phyloP scores from a whole-genome alignment of 371 early-diverging fungal genomes.

The Mortierella sp. region DNA sequence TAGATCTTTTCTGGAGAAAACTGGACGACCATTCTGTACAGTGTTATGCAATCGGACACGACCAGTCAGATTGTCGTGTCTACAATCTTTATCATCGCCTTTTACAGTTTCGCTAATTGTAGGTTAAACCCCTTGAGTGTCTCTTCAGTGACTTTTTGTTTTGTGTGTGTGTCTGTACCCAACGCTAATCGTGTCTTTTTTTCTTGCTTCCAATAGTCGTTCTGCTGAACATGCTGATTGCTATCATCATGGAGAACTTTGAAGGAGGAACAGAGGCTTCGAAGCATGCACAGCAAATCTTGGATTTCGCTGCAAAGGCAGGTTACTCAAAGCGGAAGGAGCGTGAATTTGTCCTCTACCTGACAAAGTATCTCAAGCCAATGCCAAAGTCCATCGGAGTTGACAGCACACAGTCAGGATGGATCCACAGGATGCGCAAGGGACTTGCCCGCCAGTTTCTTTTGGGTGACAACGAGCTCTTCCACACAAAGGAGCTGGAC shows the following conservation, averaged over 20 bases:
- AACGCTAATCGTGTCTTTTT: background rate
- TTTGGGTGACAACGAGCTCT: constrained; percentile 47
- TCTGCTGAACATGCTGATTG: constrained; percentile 75
- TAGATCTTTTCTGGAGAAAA: constrained; percentile 79
- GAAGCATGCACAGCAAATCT: constrained; percentile 68
- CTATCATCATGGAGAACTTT: constrained; percentile 77
- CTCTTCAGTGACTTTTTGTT: background rate
- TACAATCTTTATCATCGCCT: constrained; percentile 70
- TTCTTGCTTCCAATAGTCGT: constrained; percentile 55
- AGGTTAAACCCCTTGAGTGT: constrained; percentile 33
- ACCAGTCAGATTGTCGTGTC: constrained; percentile 61
- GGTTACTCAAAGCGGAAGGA: constrained; percentile 51
- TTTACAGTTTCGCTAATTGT: constrained; percentile 79
- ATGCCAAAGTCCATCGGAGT: constrained; percentile 64
- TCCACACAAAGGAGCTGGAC: constrained; percentile 35
- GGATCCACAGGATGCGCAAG: constrained; percentile 61
- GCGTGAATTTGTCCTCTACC: constrained; percentile 57
- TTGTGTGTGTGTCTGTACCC: background rate
- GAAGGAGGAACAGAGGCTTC: constrained; percentile 70
- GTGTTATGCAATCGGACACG: constrained; percentile 59
- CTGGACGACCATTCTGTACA: constrained; percentile 75
- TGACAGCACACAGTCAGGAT: constrained; percentile 58
- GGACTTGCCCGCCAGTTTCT: constrained; percentile 67
- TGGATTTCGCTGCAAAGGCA: constrained; percentile 61
- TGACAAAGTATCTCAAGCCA: constrained; percentile 65